Base-by-base conservation (phyloP, 805 yeast genomes). In the Dipodascus albidus region DNA sequence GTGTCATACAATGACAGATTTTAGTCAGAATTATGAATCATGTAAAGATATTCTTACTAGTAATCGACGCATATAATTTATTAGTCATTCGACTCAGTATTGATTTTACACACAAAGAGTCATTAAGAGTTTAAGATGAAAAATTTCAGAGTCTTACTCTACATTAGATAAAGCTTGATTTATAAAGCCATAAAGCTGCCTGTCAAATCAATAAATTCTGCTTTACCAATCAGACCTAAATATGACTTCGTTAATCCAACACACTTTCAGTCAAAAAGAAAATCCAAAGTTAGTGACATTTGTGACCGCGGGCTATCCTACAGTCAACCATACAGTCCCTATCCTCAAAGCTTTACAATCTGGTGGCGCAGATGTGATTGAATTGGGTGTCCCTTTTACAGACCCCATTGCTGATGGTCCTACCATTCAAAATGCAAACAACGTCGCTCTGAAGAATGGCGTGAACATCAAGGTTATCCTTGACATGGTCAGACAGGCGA, bases 361-460 rank as follows among this genome's bases (percentile, higher is more conserved):
- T 24, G 97, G 96, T 59, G 99, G 99, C 54, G 95, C 86, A 41
- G 98, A 93, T 65, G 78, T 93, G 57, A 87, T 93, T 60, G 99
- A 93, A 71, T 72, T 93, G 49, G 99, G 99, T 57, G 72, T 93
- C 67, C 99, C 99, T 50, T 93, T 93, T 68, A 84, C 96, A 21
- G 99, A 93, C 67, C 99, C 99, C 41, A 89, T 93, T 67, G 99
- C 98, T 33, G 99, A 93, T 69, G 99, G 99, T 50, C 96, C 98
- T 42, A 87, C 96, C 17, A 93, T 93, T 63, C 99, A 93, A 72
- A 81, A 74, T 33, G 88, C 98, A 41, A 90, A 90, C 71, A 59
- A 64, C 52, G 55, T 69, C n/a, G 93, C 99, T 19, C 75, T 93
- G 58, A 76, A 79, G 23, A 91, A 93, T 62, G 95, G 95, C 14